These are phyloP conservation scores for Ambrosiella cleistominuta DNA, from an alignment of 2,329 filamentous ascomycete genomes.

Conservation along the genomic window DNA sequence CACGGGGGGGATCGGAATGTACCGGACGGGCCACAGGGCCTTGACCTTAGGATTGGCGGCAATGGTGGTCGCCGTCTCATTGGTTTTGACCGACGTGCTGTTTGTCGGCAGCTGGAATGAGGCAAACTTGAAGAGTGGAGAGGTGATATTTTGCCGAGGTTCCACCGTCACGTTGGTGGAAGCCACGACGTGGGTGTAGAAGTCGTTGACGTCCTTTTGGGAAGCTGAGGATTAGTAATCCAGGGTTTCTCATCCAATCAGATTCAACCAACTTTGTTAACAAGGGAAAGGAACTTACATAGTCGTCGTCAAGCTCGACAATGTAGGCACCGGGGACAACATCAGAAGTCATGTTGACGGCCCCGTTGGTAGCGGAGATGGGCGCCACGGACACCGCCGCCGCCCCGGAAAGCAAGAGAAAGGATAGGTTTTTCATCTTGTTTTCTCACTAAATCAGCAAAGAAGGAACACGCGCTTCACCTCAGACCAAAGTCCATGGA, in stretches of 20 bases:
- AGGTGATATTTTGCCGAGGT: slow-evolving; percentile 4
- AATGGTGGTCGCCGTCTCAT: slow-evolving; percentile 2
- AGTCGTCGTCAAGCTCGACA: slow-evolving; percentile 2
- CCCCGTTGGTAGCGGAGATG: not conserved
- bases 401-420: not conserved
- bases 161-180: not conserved
- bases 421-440: not conserved
- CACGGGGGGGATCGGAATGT: not conserved
- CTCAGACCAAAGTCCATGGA: too few relatives aligned
- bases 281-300: not conserved
- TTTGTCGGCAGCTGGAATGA: slow-evolving; percentile 1
- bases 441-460: not conserved
- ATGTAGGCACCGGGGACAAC: slow-evolving; percentile 2
- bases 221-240: not conserved
- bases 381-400: not conserved
- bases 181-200: not conserved
- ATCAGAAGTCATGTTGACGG: not conserved
- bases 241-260: too few relatives aligned
- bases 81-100: not conserved
- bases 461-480: not conserved
- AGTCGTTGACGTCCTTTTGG: not conserved
- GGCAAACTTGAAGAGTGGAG: not conserved
- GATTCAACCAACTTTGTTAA: not conserved
- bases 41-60: not conserved
- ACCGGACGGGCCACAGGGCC: slow-evolving; percentile 1